These are phyloP conservation scores for Yamadazyma conglobata DNA, from an alignment of 1,139 yeast species.

Conservation along the genomic window DNA sequence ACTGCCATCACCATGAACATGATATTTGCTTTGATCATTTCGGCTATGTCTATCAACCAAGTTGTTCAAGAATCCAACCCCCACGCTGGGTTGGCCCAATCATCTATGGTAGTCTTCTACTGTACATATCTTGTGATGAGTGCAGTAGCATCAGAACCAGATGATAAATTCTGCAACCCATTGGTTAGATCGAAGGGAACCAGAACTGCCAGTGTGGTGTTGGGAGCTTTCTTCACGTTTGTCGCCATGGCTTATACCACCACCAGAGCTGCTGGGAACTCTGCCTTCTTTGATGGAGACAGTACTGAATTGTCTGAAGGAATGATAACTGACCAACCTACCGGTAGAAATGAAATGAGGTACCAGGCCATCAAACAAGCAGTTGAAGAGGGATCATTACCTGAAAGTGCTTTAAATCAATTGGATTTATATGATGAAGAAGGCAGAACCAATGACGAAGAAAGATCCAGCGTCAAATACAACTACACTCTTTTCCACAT, in stretches of 20 bases:
- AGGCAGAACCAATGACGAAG: constrained; percentile 44
- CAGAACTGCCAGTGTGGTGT: constrained; percentile 78
- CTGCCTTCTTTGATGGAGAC: constrained; percentile 52
- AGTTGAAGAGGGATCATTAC: constrained; percentile 90
- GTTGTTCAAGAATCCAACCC: constrained; percentile 89
- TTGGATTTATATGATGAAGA: constrained; percentile 56
- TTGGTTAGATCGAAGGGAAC: constrained; percentile 86
- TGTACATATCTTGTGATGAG: constrained; percentile 90
- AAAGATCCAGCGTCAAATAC: constrained; percentile 67
- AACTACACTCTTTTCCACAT: constrained; percentile 87
- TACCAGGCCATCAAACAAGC: constrained; percentile 89
- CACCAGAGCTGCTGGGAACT: constrained; percentile 86
- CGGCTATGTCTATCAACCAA: constrained; percentile 75
- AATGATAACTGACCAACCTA: constrained; percentile 49
- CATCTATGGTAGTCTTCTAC: constrained; percentile 92
- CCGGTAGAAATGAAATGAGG: constrained; percentile 69
- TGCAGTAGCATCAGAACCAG: constrained; percentile 97
- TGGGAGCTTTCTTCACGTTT: constrained; percentile 93
- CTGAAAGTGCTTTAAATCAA: constrained; percentile 84
- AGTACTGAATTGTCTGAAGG: constrained; percentile 18
- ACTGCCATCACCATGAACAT: constrained; percentile 80
- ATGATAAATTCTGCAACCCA: constrained; percentile 89
- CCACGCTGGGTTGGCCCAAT: constrained; percentile 93
- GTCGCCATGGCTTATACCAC: constrained; percentile 96
- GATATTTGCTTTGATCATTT: constrained; percentile 57